These are phyloP conservation scores for Plectosphaerella cucumerina DNA, from an alignment of 2,329 filamentous ascomycete genomes.

Conservation along the genomic window DNA sequence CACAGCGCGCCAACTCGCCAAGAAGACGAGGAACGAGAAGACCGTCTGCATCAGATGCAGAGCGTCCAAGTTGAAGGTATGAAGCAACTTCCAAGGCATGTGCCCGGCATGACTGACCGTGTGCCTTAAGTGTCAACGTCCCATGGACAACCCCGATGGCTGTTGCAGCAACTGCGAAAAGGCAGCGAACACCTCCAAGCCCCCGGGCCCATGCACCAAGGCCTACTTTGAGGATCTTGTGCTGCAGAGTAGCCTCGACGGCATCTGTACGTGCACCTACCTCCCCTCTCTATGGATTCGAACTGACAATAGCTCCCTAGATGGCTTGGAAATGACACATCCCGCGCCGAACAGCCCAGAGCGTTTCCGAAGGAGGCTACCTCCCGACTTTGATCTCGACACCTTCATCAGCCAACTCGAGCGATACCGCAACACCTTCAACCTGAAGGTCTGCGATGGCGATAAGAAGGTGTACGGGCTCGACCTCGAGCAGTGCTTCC, in stretches of 20 bases:
- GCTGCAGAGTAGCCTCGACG: conserved; percentile 38
- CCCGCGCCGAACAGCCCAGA: conserved; percentile 26
- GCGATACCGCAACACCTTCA: conserved; percentile 33
- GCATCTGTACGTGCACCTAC: conserved; percentile 30
- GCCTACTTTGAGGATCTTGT: conserved; percentile 38
- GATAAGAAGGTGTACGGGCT: conserved; percentile 35
- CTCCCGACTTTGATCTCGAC: conserved; percentile 30
- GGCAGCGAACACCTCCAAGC: conserved; percentile 4
- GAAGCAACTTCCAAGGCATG: accelerated
- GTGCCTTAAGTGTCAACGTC: conserved; percentile 3
- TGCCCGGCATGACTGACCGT: not conserved
- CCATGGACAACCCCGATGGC: conserved; percentile 2
- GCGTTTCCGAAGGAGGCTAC: conserved; percentile 33
- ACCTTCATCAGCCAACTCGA: conserved; percentile 29
- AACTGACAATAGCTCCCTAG: conserved; percentile 14
- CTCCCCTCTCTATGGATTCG: not conserved
- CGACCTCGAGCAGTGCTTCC: conserved; percentile 33
- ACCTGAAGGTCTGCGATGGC: conserved; percentile 35
- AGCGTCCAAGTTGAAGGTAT: conserved; percentile 7
- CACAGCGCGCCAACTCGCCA: conserved; percentile 6
- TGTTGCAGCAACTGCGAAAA: conserved; percentile 9
- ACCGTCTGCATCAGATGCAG: conserved; percentile 14
- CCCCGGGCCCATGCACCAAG: conserved; percentile 28
- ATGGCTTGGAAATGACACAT: conserved; percentile 37
- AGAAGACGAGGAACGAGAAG: conserved; percentile 10